phyloP scores from a whole-genome alignment of 129 eudicot species.

The sunflower (Helianthus annuus) region HanXRQr2.0-SUNRISE NC_035436.2:194756923-194757422 shows the following conservation, averaged over 20 bases:
- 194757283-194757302: conserved; percentile 87
- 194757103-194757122: conserved; percentile 98
- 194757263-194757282: conserved; percentile 76
- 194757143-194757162: conserved; percentile 14
- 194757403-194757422: conserved; percentile 81
- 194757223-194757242: conserved; percentile 97
- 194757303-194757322: conserved; percentile 84
- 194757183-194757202: background rate
- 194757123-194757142: conserved; percentile 72
- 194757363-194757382: conserved; percentile 78
- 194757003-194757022: conserved; percentile 63
- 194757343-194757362: conserved; percentile 78
- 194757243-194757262: conserved; percentile 99
- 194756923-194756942: conserved; percentile 99
- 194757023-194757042: conserved; percentile 97
- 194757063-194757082: conserved; percentile 99
- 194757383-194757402: conserved; percentile 97
- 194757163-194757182: no score
- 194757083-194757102: conserved; percentile 90
- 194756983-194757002: conserved; percentile 94
- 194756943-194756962: conserved; percentile 99
- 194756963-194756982: conserved; percentile 98
- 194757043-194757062: conserved; percentile 99
- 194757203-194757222: conserved; percentile 80
- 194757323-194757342: conserved; percentile 86